A percentile compares a stretch with the other conserved stretches of the same genome.
Evolutionary conservation across 768 basidiomycete genomes (phyloP).

Genomic region (Cystofilobasidium bisporidii): DNA sequence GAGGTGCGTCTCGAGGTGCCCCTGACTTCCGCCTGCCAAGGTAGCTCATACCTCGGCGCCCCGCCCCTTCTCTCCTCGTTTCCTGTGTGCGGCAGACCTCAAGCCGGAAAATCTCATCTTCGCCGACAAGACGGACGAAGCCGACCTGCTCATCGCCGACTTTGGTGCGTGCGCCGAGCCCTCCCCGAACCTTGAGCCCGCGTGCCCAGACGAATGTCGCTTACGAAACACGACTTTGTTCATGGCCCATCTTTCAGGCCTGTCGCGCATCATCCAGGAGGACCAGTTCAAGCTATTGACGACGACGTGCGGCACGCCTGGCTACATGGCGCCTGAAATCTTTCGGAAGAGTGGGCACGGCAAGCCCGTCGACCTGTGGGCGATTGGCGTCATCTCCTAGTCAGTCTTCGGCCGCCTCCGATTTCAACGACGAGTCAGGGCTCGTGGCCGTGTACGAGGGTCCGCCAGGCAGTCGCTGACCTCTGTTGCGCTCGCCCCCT

Average conservation of each 20-base stretch:
- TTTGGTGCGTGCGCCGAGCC: too few relatives aligned
- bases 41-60: too few relatives aligned
- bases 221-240: too few relatives aligned
- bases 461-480: too few relatives aligned
- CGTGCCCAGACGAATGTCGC: too few relatives aligned
- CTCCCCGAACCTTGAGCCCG: too few relatives aligned
- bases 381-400: constrained; percentile 88
- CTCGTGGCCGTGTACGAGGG: too few relatives aligned
- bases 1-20: constrained; percentile 46
- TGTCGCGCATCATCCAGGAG: constrained; percentile 70
- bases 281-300: constrained; percentile 78
- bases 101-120: constrained; percentile 98
- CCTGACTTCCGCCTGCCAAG: too few relatives aligned
- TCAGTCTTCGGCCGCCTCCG: background rate
- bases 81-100: constrained; percentile 48
- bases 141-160: constrained; percentile 94
- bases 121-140: constrained; percentile 74
- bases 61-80: too few relatives aligned
- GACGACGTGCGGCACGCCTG: constrained; percentile 43
- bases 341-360: constrained; percentile 88
- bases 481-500: too few relatives aligned
- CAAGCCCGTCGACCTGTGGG: constrained; percentile 76
- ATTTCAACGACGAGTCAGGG: too few relatives aligned
- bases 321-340: constrained; percentile 95
- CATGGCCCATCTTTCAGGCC: constrained; percentile 23